Evolutionary conservation across 2,329 filamentous ascomycete species (phyloP).

Genomic region (Drechslerella coelobrocha): DNA sequence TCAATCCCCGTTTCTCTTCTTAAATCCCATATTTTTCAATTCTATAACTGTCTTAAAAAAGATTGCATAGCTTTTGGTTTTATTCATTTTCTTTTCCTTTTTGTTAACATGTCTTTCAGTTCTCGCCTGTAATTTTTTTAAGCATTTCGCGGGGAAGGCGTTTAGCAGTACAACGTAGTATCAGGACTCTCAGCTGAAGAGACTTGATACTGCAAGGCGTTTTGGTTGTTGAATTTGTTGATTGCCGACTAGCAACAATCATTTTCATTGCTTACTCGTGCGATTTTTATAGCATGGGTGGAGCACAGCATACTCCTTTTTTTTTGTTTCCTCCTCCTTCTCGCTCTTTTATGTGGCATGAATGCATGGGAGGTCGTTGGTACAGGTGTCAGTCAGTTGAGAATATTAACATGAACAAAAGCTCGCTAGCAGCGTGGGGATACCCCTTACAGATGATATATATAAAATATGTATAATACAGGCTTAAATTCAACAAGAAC

Average conservation of each 20-base stretch:
- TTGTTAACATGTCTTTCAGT: background rate
- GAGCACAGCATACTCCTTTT: background rate
- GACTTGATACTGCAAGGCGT: no score
- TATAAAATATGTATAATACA: background rate
- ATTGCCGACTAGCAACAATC: no score
- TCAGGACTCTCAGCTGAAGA: background rate
- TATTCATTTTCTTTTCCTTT: background rate
- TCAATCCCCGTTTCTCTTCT: background rate
- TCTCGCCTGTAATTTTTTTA: slow-evolving; percentile 1
- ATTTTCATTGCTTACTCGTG: no score
- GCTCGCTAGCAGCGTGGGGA: no score
- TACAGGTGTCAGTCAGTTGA: background rate
- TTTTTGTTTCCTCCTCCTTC: no score
- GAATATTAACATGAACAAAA: no score
- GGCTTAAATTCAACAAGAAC: no score
- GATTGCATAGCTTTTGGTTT: background rate
- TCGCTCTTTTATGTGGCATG: no score
- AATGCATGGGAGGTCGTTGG: background rate
- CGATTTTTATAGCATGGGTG: no score
- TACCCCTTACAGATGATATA: background rate
- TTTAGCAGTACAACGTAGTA: background rate
- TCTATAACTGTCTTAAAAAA: no score
- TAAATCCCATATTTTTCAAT: no score
- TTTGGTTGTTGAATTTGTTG: no score
- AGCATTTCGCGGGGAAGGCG: slow-evolving; percentile 5